A percentile compares a stretch with the other conserved stretches of the same genome.
These are phyloP conservation scores for Artemisia argyi DNA, from an alignment of 129 eudicot species.

Conservation along the genomic window DNA sequence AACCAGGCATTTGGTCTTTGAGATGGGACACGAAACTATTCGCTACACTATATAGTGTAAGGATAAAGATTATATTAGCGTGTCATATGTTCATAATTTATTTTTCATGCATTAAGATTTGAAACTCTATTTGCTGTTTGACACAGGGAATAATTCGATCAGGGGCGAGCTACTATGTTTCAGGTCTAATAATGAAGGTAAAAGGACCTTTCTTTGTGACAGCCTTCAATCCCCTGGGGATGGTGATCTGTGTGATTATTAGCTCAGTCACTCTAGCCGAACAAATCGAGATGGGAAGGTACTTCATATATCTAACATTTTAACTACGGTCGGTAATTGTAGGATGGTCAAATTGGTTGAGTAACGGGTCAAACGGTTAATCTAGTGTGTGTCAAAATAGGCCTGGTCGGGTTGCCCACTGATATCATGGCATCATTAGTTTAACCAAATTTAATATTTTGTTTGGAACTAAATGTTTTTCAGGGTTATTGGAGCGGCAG, in stretches of 20 bases:
- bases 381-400: not conserved
- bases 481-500: conserved; percentile 44
- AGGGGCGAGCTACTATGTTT: conserved; percentile 53
- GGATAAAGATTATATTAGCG: conserved; percentile 4
- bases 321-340: no score
- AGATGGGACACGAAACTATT: conserved; percentile 58
- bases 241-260: conserved; percentile 57
- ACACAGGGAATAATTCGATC: conserved; percentile 62
- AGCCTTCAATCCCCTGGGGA: conserved; percentile 59
- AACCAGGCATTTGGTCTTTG: conserved; percentile 54
- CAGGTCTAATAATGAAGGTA: conserved; percentile 51
- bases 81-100: not conserved
- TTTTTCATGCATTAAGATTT: not conserved
- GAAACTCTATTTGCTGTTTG: not conserved
- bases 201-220: conserved; percentile 71
- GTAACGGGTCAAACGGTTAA: no score
- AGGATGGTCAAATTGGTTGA: no score
- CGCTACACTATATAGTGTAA: conserved; percentile 66
- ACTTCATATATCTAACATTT: not conserved
- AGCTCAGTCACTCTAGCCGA: conserved; percentile 55
- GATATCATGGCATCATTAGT: no score
- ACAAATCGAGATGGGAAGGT: conserved; percentile 32
- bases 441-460: not conserved
- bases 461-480: not conserved
- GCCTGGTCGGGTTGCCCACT: no score